Percentiles rank a stretch among this genome's conserved stretches.
phyloP scores from a whole-genome alignment of 2,329 filamentous ascomycete species.

The Sordariomycetes sp. region DNA sequence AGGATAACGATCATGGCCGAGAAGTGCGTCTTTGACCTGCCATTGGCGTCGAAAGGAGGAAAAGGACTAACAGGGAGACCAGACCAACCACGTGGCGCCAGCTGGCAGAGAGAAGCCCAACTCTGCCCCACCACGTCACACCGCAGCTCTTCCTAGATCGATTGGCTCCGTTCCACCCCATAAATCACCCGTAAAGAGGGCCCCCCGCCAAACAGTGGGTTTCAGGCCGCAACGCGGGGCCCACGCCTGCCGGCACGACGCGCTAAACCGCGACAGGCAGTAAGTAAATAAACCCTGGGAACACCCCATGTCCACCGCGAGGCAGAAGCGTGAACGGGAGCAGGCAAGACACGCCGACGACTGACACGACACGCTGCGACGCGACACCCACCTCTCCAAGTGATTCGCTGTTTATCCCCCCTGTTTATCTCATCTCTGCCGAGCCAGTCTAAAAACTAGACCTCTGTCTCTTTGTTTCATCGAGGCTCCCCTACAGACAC shows the following conservation, averaged over 20 bases:
- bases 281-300: slow-evolving; percentile 29
- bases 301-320: not conserved
- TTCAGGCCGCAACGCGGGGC: not conserved
- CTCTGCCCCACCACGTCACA: not conserved
- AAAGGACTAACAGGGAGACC: too few relatives aligned
- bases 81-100: too few relatives aligned
- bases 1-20: too few relatives aligned
- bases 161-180: not conserved
- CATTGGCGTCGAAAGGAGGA: too few relatives aligned
- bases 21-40: too few relatives aligned
- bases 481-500: not conserved
- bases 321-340: slow-evolving; percentile 4
- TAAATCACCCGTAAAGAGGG: not conserved
- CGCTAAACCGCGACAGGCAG: slow-evolving; percentile 25
- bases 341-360: slow-evolving; percentile 2
- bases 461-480: not conserved
- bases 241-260: not conserved
- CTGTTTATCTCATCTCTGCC: not conserved
- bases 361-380: not conserved
- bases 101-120: too few relatives aligned
- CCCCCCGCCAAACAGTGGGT: not conserved
- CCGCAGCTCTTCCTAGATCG: not conserved
- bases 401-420: not conserved
- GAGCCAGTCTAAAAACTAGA: not conserved
- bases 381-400: slow-evolving; percentile 2